Base-by-base conservation (phyloP, 2,329 filamentous ascomycete species). In the Helotiales sp. region DNA sequence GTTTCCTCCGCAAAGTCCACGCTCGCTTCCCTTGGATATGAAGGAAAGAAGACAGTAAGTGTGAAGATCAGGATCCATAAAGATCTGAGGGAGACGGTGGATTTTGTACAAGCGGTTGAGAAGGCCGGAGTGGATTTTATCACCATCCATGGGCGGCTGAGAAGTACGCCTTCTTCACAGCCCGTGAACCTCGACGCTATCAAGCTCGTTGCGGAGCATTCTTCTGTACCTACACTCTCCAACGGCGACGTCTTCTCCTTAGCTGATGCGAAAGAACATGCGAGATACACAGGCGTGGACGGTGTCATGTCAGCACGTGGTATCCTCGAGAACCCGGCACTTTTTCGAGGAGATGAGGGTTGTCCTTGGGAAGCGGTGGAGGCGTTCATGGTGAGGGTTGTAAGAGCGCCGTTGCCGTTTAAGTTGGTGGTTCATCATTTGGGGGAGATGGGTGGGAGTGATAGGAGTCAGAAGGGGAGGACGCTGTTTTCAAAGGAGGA, bases 261-360 rank as follows among this genome's bases (percentile, higher is more conserved):
- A 2, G 25, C 47, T 0, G 57, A 63, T 53, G 64, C 61, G 0
- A 42, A 59, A 2, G 57, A 69, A 29, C 73, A 77, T 38, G 81
- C 78, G 0, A 17, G 52, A 3, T 27, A 44, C 15, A 66, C 66
- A 5, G 75, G 79, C 31, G 76, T 86, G 7, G 73, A 81, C 1
- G 85, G 87, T 33, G 81, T 90, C 55, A 90, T 90, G 87, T 84
- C 87, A 19, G 87, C 87, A 7, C 80, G 87, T 48, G 87, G 85
- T 8, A 76, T 90, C 2, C 79, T 90, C 40, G 77, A 84, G 64
- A 89, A 90, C 71, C 87, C 87, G 1, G 83, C 85, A 3, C 72
- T 90, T 50, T 90, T 87, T 13, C 47, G 47, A 80, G 83, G 46
- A 2, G 67, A 80, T 65, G 71, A 79, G 4, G 72, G 77, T 22